These are phyloP conservation scores for Priceomyces medius DNA, from an alignment of 805 yeast species.

Conservation along the genomic window DNA sequence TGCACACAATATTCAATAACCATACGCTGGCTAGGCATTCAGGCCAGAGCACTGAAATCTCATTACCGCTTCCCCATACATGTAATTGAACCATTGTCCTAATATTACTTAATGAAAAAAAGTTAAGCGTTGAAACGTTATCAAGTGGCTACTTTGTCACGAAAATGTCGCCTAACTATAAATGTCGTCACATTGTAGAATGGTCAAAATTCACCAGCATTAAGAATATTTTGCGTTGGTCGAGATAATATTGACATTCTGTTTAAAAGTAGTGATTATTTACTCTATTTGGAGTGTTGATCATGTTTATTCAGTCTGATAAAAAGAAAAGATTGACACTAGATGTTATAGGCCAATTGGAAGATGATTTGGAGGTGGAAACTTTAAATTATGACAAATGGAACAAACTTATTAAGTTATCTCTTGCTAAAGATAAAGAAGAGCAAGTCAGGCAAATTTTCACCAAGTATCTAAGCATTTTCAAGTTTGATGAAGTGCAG, in stretches of 20 bases:
- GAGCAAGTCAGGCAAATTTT: conserved; percentile 59
- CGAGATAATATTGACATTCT: too few species aligned
- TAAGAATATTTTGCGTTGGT: too few species aligned
- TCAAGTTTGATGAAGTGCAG: conserved; percentile 62
- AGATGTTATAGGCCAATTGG: conserved; percentile 60
- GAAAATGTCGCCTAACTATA: neutral
- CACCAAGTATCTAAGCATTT: conserved; percentile 59
- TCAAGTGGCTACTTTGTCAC: neutral
- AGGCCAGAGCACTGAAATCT: conserved; percentile 48
- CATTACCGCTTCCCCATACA: conserved; percentile 51
- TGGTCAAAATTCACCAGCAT: too few species aligned
- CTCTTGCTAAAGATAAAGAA: conserved; percentile 50
- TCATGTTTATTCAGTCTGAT: conserved; percentile 12
- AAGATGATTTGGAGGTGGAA: conserved; percentile 50
- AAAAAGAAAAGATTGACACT: conserved; percentile 27
- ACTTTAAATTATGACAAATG: conserved; percentile 58
- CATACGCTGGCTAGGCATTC: conserved; percentile 50
- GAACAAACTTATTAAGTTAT: conserved; percentile 53
- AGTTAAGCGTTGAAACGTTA: too few species aligned
- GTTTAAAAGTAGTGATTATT: too few species aligned
- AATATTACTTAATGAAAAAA: too few species aligned
- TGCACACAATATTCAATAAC: conserved; percentile 30
- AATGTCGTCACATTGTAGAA: too few species aligned
- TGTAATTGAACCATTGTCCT: conserved; percentile 38
- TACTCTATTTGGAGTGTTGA: too few species aligned